These are phyloP conservation scores for Amanita polypyramis DNA, from an alignment of 768 basidiomycete genomes.

Conservation along the genomic window DNA sequence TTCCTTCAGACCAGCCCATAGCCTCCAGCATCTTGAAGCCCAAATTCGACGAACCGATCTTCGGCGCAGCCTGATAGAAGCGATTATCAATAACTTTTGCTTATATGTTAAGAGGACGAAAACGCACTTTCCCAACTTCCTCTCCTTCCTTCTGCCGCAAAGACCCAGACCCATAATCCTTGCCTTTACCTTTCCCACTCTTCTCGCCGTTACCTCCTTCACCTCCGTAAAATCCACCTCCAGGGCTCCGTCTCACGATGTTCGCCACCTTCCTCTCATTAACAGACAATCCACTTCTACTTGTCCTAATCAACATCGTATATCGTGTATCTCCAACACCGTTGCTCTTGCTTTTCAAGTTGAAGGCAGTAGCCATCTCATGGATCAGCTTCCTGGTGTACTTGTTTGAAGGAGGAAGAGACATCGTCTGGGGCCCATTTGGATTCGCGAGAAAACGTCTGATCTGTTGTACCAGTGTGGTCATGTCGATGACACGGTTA, in stretches of 20 bases:
- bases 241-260: conserved; percentile 27
- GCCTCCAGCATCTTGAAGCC: conserved; percentile 80
- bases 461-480: conserved; percentile 61
- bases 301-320: conserved; percentile 67
- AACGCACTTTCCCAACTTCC: conserved; percentile 67
- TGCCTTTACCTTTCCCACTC: conserved; percentile 10
- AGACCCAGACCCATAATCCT: conserved; percentile 21
- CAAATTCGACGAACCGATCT: conserved; percentile 68
- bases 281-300: conserved; percentile 39
- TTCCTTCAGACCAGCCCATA: conserved; percentile 91
- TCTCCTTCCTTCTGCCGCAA: conserved; percentile 68
- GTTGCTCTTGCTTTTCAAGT: conserved; percentile 67
- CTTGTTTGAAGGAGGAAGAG: conserved; percentile 73
- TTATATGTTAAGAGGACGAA: not conserved
- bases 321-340: conserved; percentile 63
- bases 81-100: conserved; percentile 1
- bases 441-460: conserved; percentile 54
- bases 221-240: conserved; percentile 21
- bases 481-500: conserved; percentile 53
- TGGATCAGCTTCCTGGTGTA: conserved; percentile 64
- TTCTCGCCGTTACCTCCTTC: conserved; percentile 17
- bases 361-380: conserved; percentile 70
- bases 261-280: conserved; percentile 51
- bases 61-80: conserved; percentile 55
- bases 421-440: conserved; percentile 41